phyloP scores from a whole-genome alignment of 495 filamentous ascomycete species.

The Podospora anserina region DNA sequence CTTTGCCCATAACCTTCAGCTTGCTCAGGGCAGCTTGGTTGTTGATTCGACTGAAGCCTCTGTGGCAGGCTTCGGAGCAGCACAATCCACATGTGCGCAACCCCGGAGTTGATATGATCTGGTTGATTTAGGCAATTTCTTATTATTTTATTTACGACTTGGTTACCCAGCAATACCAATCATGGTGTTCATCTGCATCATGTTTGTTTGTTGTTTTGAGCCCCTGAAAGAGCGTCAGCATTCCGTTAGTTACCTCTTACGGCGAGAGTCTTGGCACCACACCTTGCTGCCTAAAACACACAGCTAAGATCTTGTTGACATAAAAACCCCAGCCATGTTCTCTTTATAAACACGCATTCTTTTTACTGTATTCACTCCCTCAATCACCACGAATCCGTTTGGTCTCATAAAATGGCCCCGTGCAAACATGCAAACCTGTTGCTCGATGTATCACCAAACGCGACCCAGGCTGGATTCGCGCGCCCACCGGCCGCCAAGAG shows the following conservation, averaged over 20 bases:
- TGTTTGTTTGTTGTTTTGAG: no score
- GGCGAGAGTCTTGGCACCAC: no score
- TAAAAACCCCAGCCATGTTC: not conserved
- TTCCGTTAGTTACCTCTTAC: no score
- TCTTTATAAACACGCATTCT: not conserved
- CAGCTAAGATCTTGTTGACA: not conserved
- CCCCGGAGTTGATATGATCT: not conserved
- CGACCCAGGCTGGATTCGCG: conserved; percentile 26
- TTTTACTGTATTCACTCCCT: not conserved
- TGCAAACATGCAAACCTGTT: conserved; percentile 31
- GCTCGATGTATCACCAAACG: conserved; percentile 35
- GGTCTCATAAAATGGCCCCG: not conserved
- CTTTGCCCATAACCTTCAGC: conserved; percentile 1
- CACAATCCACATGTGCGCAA: not conserved
- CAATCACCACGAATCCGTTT: not conserved
- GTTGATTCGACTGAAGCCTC: conserved; percentile 1
- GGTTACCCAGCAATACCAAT: not conserved
- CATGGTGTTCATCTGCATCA: not conserved
- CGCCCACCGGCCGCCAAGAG: conserved; percentile 27
- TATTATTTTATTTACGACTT: not conserved
- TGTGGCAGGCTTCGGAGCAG: conserved; percentile 8
- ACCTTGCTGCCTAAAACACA: not conserved
- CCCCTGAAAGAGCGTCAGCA: no score
- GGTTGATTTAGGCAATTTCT: not conserved
- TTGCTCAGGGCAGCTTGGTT: conserved; percentile 1